Evolutionary conservation across 805 yeast species (phyloP).

Genomic region (Metschnikowia hibisci): DNA sequence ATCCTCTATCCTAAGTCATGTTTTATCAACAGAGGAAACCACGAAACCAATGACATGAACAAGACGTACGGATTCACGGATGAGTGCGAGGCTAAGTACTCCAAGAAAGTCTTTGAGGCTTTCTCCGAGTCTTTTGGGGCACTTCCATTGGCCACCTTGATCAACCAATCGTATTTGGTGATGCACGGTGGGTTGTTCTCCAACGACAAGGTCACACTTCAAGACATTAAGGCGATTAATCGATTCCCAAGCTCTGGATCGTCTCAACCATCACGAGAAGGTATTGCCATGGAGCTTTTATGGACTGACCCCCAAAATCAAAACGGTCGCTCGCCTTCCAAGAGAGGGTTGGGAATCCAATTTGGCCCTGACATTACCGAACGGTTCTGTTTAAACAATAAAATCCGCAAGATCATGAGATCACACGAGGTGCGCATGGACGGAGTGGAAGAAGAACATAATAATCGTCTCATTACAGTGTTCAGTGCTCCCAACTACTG

Average conservation of each 20-base stretch:
- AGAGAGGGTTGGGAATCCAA: conserved; percentile 93
- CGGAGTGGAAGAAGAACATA: conserved; percentile 86
- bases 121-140: conserved; percentile 83
- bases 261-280: conserved; percentile 84
- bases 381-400: conserved; percentile 66
- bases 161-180: conserved; percentile 74
- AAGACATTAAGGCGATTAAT: conserved; percentile 68
- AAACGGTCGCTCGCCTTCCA: conserved; percentile 79
- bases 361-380: conserved; percentile 95
- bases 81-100: conserved; percentile 88
- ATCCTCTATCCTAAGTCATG: conserved; percentile 66
- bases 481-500: conserved; percentile 98
- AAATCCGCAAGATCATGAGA: conserved; percentile 74
- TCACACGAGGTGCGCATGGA: conserved; percentile 94
- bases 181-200: conserved; percentile 97
- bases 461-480: conserved; percentile 84
- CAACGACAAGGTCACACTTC: conserved; percentile 62
- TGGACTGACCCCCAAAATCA: conserved; percentile 94
- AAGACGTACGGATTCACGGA: conserved; percentile 95
- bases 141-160: conserved; percentile 79
- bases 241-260: conserved; percentile 51
- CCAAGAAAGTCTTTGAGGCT: conserved; percentile 71
- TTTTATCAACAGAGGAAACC: conserved; percentile 89
- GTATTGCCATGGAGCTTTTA: conserved; percentile 90
- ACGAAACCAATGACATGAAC: conserved; percentile 96